These are phyloP conservation scores for Tilletia horrida DNA, from an alignment of 1,284 basidiomycete species.

Conservation along the genomic window DNA sequence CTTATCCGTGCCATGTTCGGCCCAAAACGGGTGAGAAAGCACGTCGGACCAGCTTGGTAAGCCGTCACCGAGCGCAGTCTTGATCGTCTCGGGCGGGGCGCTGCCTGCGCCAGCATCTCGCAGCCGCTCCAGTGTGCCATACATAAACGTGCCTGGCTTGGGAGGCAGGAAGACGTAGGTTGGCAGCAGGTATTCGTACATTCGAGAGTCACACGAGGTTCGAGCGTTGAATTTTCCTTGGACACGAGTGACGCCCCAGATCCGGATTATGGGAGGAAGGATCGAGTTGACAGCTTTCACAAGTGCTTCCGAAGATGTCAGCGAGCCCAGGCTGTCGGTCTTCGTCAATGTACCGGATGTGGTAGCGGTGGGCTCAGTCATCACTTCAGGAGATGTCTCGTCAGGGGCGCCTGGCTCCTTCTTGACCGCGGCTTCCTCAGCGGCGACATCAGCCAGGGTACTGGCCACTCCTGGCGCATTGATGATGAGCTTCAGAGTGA, in stretches of 20 bases:
- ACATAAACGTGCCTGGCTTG: slow-evolving; percentile 62
- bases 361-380: not conserved
- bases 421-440: not conserved
- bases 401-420: not conserved
- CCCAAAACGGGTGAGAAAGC: slow-evolving; percentile 50
- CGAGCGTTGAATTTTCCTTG: slow-evolving; percentile 91
- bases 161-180: slow-evolving; percentile 91
- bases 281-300: slow-evolving; percentile 77
- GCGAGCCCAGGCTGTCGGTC: not conserved
- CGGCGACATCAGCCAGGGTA: not conserved
- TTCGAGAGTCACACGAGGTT: slow-evolving; percentile 71
- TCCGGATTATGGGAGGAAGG: slow-evolving; percentile 81
- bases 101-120: slow-evolving; percentile 7
- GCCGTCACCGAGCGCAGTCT: slow-evolving; percentile 11
- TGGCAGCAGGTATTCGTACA: slow-evolving; percentile 96
- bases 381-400: not conserved
- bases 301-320: slow-evolving; percentile 54
- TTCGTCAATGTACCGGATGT: not conserved
- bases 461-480: slow-evolving; percentile 15
- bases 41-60: slow-evolving; percentile 25
- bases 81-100: slow-evolving; percentile 17
- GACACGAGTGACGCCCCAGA: slow-evolving; percentile 85
- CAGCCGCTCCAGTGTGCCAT: slow-evolving; percentile 39
- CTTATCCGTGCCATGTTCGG: slow-evolving; percentile 28
- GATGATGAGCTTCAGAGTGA: slow-evolving; percentile 53